A percentile compares a stretch with the other conserved stretches of the same genome.
Conservation (phyloP, 495 filamentous ascomycete species). For the Baudoinia panamericana region DNA sequence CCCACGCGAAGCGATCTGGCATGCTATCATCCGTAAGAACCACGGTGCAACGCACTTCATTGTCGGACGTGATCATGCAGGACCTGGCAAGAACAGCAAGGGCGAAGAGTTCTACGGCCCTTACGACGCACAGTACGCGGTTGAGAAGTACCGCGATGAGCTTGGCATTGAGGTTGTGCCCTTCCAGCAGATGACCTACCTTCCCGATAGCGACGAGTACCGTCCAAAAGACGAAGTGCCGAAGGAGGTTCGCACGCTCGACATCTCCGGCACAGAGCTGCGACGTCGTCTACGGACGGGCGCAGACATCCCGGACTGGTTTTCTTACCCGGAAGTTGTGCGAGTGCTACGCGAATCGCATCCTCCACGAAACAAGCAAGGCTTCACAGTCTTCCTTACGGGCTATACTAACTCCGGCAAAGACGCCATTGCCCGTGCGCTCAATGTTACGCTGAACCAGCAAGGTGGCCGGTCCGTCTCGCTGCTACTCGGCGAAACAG, state of each 20-base stretch:
- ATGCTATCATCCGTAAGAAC: constrained; percentile 99
- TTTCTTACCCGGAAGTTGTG: constrained; percentile 98
- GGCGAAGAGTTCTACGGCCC: constrained; percentile 96
- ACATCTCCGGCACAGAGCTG: constrained; percentile 95
- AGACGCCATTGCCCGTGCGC: constrained; percentile 85
- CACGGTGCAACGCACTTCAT: constrained; percentile 99
- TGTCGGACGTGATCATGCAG: constrained; percentile 93
- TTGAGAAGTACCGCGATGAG: constrained; percentile 92
- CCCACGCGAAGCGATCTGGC: constrained; percentile 97
- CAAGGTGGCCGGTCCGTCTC: constrained; percentile 92
- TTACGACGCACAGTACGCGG: constrained; percentile 94
- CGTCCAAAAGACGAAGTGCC: constrained; percentile 78
- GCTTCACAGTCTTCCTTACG: constrained; percentile 96
- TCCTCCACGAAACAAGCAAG: constrained; percentile 74
- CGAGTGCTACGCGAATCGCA: constrained; percentile 88
- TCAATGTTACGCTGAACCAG: constrained; percentile 97
- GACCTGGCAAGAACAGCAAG: constrained; percentile 91
- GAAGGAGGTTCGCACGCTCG: constrained; percentile 71
- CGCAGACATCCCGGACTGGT: constrained; percentile 94
- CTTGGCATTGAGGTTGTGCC: constrained; percentile 97
- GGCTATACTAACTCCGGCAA: constrained; percentile 95
- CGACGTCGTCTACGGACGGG: constrained; percentile 78
- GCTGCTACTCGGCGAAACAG: constrained; percentile 85
- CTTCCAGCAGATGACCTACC: constrained; percentile 99
- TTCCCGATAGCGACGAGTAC: constrained; percentile 95